phyloP scores from a whole-genome alignment of 495 filamentous ascomycete genomes.

The Hypoxylon fuscum region DNA sequence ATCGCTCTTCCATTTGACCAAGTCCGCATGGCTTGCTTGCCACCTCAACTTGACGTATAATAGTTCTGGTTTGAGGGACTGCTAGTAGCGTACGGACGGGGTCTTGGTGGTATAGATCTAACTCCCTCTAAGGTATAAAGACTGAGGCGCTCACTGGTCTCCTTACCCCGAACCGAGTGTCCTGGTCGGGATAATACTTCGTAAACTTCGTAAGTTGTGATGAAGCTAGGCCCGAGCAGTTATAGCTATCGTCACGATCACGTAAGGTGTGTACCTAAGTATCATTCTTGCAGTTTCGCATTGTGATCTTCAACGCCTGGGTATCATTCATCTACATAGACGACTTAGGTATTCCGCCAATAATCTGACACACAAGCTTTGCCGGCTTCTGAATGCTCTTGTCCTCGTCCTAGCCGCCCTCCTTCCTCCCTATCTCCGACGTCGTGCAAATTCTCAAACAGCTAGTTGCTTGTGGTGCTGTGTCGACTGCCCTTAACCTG shows the following conservation, averaged over 20 bases:
- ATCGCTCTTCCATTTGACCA: too few species aligned
- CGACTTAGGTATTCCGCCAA: constrained; percentile 37
- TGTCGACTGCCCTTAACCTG: background rate
- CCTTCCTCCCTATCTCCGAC: background rate
- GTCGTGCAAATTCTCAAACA: background rate
- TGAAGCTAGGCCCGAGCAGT: background rate
- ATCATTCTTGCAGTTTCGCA: constrained; percentile 10
- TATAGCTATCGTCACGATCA: constrained; percentile 7
- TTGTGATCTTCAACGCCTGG: constrained; percentile 43
- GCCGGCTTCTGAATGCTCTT: constrained; percentile 16
- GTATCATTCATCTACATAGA: constrained; percentile 49
- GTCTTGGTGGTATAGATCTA: too few species aligned
- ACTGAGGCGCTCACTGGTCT: too few species aligned
- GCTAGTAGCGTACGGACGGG: too few species aligned
- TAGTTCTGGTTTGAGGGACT: too few species aligned
- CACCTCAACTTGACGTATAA: too few species aligned
- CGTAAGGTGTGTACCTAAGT: constrained; percentile 5
- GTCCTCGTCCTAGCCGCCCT: background rate
- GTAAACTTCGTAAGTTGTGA: too few species aligned
- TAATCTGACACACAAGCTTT: constrained; percentile 41
- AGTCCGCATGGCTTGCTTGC: too few species aligned
- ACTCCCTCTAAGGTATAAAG: too few species aligned
- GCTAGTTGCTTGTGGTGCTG: background rate
- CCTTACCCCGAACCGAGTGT: too few species aligned
- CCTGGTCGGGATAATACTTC: too few species aligned